Evolutionary conservation across 2,329 filamentous ascomycete species (phyloP).

Genomic region (Chaetomium strumarium): DNA sequence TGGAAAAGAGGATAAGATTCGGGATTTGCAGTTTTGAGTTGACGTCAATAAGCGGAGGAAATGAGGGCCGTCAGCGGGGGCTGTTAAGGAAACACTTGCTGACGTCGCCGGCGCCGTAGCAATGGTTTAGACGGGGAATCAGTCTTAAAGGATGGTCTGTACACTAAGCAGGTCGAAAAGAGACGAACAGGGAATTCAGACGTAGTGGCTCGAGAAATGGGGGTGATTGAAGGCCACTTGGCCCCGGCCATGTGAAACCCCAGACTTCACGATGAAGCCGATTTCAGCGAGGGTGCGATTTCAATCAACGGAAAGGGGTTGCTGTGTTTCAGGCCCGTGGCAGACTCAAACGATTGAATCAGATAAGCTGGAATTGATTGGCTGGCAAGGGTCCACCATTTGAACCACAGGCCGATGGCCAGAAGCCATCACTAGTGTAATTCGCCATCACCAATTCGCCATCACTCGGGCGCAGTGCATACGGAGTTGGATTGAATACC

Average conservation of each 20-base stretch:
- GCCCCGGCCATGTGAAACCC: slow-evolving; percentile 25
- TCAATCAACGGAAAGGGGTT: slow-evolving; percentile 3
- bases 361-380: slow-evolving; percentile 22
- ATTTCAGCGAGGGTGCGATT: slow-evolving; percentile 2
- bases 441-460: no score
- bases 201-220: slow-evolving; percentile 16
- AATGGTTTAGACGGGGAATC: slow-evolving; percentile 1
- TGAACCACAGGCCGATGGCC: not conserved
- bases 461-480: no score
- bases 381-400: not conserved
- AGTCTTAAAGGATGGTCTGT: not conserved
- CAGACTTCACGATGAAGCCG: slow-evolving; percentile 24
- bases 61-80: slow-evolving; percentile 4
- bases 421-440: no score
- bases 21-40: not conserved
- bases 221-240: slow-evolving; percentile 8
- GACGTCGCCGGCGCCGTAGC: slow-evolving; percentile 14
- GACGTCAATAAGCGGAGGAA: not conserved
- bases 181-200: slow-evolving; percentile 1
- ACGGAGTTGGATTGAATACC: no score
- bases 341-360: slow-evolving; percentile 35
- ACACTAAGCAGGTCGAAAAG: not conserved
- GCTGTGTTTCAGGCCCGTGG: slow-evolving; percentile 43
- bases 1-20: not conserved
- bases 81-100: not conserved